Evolutionary conservation across 2,329 filamentous ascomycete species (phyloP).

Genomic region (Sphaerulina populicola): DNA sequence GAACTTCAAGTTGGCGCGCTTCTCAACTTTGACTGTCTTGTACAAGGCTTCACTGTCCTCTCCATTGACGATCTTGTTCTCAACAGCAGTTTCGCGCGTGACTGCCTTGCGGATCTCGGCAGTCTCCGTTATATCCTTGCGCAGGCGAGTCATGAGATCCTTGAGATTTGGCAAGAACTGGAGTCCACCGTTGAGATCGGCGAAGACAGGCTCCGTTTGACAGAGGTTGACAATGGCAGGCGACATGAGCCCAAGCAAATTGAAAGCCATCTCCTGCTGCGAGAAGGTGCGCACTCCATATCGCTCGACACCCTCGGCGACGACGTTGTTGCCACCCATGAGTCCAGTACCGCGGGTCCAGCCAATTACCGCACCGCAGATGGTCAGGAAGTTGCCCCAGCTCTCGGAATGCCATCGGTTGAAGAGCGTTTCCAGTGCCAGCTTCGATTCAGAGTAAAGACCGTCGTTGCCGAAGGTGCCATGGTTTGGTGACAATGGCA

Average conservation of each 20-base stretch:
- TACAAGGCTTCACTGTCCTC: conserved; percentile 86
- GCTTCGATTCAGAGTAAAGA: conserved; percentile 96
- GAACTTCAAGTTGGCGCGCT: conserved; percentile 95
- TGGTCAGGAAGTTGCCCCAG: conserved; percentile 95
- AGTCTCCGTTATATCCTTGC: conserved; percentile 89
- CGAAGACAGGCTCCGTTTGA: conserved; percentile 90
- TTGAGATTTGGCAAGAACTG: conserved; percentile 97
- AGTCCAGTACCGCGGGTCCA: conserved; percentile 98
- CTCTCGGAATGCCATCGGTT: conserved; percentile 97
- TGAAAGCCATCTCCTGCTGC: conserved; percentile 99
- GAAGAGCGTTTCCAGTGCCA: conserved; percentile 93
- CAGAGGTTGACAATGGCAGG: conserved; percentile 90
- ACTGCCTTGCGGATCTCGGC: conserved; percentile 90
- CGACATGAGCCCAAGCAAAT: conserved; percentile 90
- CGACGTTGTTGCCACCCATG: conserved; percentile 96
- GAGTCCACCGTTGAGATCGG: conserved; percentile 92
- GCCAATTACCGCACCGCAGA: conserved; percentile 95
- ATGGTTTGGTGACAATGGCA: conserved; percentile 94
- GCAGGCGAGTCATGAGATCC: conserved; percentile 82
- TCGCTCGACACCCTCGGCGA: conserved; percentile 92
- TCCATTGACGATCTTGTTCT: conserved; percentile 96
- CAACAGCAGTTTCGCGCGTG: conserved; percentile 87
- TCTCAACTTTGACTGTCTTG: conserved; percentile 87
- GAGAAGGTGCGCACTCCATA: conserved; percentile 97
- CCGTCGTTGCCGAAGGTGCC: conserved; percentile 97